Evolutionary conservation across 495 filamentous ascomycete species (phyloP).

Genomic region (Hyaloscypha variabilis): DNA sequence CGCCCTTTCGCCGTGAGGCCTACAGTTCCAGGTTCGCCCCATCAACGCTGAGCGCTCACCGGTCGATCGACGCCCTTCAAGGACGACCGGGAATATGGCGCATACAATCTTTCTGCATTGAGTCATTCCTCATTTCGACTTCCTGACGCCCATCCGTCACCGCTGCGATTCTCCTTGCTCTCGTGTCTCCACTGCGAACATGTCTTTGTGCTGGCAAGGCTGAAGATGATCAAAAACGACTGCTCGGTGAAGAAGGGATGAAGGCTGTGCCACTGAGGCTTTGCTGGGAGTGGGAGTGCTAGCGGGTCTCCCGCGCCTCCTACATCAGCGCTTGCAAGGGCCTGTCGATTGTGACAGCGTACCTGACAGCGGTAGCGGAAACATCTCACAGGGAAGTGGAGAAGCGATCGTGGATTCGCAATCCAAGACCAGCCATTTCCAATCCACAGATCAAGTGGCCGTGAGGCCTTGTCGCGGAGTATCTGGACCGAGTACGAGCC

Average conservation of each 20-base stretch:
- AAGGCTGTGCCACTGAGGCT: not conserved
- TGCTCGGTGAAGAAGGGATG: not conserved
- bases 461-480: not conserved
- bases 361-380: not conserved
- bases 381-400: not conserved
- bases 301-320: not conserved
- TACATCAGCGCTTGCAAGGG: not conserved
- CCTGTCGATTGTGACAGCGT: not conserved
- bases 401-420: not conserved
- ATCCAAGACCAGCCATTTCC: not conserved
- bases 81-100: not conserved
- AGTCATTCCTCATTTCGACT: not conserved
- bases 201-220: not conserved
- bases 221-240: not conserved
- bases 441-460: not conserved
- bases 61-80: not conserved
- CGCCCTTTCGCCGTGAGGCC: not conserved
- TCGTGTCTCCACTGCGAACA: not conserved
- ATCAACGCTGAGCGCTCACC: not conserved
- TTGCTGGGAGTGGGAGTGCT: not conserved
- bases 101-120: not conserved
- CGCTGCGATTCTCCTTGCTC: not conserved
- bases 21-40: not conserved
- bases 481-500: not conserved
- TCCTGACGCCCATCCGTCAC: not conserved